Evolutionary conservation across 768 basidiomycete genomes (phyloP).

Genomic region (Boletus pseudo-olivaceus): DNA sequence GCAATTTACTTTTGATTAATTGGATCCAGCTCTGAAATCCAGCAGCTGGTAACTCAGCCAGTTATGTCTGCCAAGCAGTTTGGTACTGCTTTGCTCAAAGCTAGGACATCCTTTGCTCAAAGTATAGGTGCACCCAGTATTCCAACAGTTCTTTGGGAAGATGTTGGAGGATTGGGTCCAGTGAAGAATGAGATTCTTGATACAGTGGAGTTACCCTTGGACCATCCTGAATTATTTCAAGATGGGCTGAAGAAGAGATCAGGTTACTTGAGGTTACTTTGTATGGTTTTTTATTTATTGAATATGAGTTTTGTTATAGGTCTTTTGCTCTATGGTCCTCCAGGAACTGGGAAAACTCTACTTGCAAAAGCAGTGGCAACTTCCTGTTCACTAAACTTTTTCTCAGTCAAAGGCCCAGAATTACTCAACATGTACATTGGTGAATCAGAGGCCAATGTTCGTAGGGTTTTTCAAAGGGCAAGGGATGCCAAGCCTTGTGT

Average conservation of each 20-base stretch:
- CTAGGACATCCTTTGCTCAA: slow-evolving; percentile 78
- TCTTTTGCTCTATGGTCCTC: slow-evolving; percentile 89
- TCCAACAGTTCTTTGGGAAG: slow-evolving; percentile 94
- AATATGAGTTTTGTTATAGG: slow-evolving; percentile 41
- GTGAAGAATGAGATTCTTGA: slow-evolving; percentile 94
- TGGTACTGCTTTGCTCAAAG: slow-evolving; percentile 63
- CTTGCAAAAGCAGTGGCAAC: slow-evolving; percentile 97
- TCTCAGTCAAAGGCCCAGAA: slow-evolving; percentile 97
- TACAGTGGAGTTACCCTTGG: slow-evolving; percentile 89
- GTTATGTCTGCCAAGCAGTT: slow-evolving; percentile 57
- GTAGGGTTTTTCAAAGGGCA: slow-evolving; percentile 86
- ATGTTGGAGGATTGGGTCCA: slow-evolving; percentile 85
- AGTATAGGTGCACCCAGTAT: slow-evolving; percentile 97
- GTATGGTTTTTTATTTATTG: background rate
- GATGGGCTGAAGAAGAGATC: slow-evolving; percentile 94
- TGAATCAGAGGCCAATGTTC: slow-evolving; percentile 96
- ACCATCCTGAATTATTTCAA: slow-evolving; percentile 85
- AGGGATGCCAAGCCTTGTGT: slow-evolving; percentile 92
- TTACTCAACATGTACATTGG: slow-evolving; percentile 98
- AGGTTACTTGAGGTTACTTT: slow-evolving; percentile 43
- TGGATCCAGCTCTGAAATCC: background rate
- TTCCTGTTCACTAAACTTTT: slow-evolving; percentile 91
- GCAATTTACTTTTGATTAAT: background rate
- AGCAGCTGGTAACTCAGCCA: slow-evolving; percentile 9
- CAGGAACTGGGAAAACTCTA: slow-evolving; percentile 93